A percentile compares a stretch with the other conserved stretches of the same genome.
These are phyloP conservation scores for Neurospora terricola DNA, from an alignment of 495 filamentous ascomycete species.

Conservation along the genomic window DNA sequence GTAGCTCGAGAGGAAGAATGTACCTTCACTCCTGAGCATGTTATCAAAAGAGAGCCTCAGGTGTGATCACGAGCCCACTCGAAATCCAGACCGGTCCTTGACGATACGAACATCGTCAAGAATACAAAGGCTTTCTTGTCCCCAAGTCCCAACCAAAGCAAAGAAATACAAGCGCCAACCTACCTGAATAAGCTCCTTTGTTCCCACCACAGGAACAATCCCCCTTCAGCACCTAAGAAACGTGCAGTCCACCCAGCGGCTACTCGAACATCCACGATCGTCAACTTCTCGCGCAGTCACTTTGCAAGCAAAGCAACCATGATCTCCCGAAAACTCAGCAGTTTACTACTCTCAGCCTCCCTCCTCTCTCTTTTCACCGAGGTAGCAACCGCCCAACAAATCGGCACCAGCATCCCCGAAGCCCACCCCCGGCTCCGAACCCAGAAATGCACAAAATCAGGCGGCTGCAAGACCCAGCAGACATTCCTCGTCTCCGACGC, in stretches of 20 bases:
- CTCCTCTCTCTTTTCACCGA: constrained; percentile 4
- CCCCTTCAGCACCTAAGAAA: neutral
- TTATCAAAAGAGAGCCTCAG: neutral
- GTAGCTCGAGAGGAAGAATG: neutral
- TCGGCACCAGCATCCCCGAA: constrained; percentile 30
- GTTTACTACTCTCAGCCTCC: constrained; percentile 1
- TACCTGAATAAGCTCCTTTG: neutral
- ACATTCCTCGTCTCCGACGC: constrained; percentile 42
- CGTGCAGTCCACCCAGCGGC: neutral
- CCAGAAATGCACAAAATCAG: constrained; percentile 36
- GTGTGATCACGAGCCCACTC: neutral
- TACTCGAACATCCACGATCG: neutral
- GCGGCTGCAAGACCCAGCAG: constrained; percentile 35
- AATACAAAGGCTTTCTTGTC: neutral
- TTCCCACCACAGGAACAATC: neutral
- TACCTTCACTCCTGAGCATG: neutral
- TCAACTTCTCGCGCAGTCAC: neutral
- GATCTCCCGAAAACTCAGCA: neutral
- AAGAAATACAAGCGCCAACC: neutral
- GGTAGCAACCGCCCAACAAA: constrained; percentile 10
- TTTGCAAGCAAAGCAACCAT: neutral
- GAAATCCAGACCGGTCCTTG: neutral
- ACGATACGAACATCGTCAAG: neutral
- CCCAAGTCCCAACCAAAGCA: neutral
- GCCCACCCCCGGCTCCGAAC: constrained; percentile 40